Evolutionary conservation across 2,329 filamentous ascomycete species (phyloP), one percentile per base, ranked within the genome.

Genomic region (Alternaria arbusti): DNA sequence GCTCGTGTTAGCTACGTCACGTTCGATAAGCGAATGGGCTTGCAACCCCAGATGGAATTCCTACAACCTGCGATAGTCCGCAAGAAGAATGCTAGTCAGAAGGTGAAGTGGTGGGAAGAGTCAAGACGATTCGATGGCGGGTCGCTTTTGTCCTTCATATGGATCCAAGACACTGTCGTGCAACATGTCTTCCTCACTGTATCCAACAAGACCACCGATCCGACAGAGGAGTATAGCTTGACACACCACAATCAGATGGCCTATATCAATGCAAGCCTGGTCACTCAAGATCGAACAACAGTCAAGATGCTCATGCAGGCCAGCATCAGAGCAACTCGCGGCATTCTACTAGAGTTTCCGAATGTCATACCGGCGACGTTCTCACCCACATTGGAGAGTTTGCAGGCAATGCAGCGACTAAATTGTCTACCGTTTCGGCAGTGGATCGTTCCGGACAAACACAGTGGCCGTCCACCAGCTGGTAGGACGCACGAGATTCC

Each of bases 301-400:
- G 51, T 77, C 2, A 63, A 65, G 22, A 55, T 51, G 13, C 23
- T 72, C 13, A 58, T 73, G 59, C 22, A 55, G 3, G 63, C 67
- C 10, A 70, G 62, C 20, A 65, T 54, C 22, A 10, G 56, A 28
- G 63, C 56, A 7, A 20, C 20, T 3, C 64, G 32, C 6, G 75
- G 71, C 4, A 20, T 74, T 0, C 55, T 79, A 1, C 36, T 79
- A 0, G 77, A 79, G 20, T 78, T 70, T 23, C 74, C 76, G 0
- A 65, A 67, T 1, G 59, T 78, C 5, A 60, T 79, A 2, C 70
- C 75, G 1, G 71, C 74, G 1, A 78, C 76, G 1, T 79, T 79
- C 15, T 58, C 70, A 2, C 77, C 76, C 0, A 70, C 78, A 3
- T 47, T 78, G 5, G 66, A 73, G 23, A 73, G 67, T 11, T 22